phyloP scores from a whole-genome alignment of 2,329 filamentous ascomycete species.

The Xylaria sp. region DNA sequence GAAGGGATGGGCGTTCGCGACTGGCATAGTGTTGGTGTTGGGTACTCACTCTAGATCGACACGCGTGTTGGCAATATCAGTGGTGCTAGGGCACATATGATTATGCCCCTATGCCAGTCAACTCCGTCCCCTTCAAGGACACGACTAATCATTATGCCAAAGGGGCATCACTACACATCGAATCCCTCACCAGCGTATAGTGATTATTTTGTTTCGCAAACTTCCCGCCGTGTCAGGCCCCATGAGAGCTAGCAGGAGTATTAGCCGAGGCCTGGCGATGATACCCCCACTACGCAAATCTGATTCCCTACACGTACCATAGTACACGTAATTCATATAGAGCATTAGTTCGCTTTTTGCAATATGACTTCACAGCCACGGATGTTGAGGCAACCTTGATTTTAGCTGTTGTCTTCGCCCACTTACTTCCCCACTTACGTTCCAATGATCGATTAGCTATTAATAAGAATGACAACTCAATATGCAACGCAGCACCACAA shows the following conservation, averaged over 20 bases:
- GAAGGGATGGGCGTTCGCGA: conserved; percentile 82
- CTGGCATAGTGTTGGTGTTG: conserved; percentile 77
- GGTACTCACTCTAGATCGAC: conserved; percentile 68
- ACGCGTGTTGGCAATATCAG: conserved; percentile 29
- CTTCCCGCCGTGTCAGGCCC: conserved; percentile 17
- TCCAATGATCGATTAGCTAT: not conserved
- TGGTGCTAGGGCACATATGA: conserved; percentile 8
- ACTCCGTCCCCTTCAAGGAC: not conserved
- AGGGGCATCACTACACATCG: not conserved
- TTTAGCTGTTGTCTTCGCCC: not conserved
- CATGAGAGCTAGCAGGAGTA: conserved; percentile 7
- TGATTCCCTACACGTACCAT: conserved; percentile 17
- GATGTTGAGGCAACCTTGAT: conserved; percentile 1
- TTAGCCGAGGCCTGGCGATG: conserved; percentile 15
- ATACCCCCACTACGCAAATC: conserved; percentile 26
- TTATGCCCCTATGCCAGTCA: conserved; percentile 18
- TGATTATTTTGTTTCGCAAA: conserved; percentile 10
- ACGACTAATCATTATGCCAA: not conserved
- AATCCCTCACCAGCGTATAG: conserved; percentile 6
- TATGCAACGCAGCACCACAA: not conserved
- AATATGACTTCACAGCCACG: conserved; percentile 23
- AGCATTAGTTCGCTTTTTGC: conserved; percentile 5
- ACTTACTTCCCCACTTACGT: not conserved
- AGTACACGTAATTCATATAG: conserved; percentile 25
- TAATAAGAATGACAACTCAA: not conserved